Evolutionary conservation across 129 eudicot genomes (phyloP).

Genomic region (Kitagawia praeruptora): DNA sequence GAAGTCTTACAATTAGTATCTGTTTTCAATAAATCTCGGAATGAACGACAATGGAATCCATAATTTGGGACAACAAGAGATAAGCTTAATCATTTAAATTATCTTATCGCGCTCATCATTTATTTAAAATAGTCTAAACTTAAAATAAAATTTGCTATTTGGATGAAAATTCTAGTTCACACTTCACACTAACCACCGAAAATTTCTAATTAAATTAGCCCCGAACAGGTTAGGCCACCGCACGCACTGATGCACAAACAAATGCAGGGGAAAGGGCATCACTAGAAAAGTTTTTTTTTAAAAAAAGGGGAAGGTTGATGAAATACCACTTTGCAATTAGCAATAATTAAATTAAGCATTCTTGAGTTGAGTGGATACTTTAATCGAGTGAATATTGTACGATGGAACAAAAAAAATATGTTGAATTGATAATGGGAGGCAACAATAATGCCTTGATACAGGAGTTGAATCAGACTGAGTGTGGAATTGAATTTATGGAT

Average conservation of each 20-base stretch:
- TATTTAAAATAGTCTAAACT: too few species aligned
- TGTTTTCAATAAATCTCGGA: too few species aligned
- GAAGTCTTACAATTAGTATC: too few species aligned
- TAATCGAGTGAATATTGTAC: not conserved
- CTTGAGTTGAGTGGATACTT: not conserved
- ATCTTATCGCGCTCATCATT: too few species aligned
- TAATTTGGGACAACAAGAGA: too few species aligned
- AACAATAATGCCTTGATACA: slow-evolving; percentile 16
- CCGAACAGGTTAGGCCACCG: not conserved
- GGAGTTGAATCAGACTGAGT: not conserved
- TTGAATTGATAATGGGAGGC: slow-evolving; percentile 13
- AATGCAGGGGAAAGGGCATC: not conserved
- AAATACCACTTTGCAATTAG: not conserved
- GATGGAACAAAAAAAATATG: not conserved
- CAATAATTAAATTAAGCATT: not conserved
- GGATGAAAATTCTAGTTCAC: too few species aligned
- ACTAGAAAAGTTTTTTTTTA: not conserved
- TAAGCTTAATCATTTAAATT: too few species aligned
- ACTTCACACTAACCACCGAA: too few species aligned
- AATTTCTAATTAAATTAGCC: not conserved
- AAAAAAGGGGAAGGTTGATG: not conserved
- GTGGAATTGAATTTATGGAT: not conserved
- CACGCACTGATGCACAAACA: not conserved
- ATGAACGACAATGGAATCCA: too few species aligned
- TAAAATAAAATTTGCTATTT: too few species aligned